Evolutionary conservation across 768 basidiomycete species (phyloP), one percentile per base, ranked within the genome.

Genomic region (Pleurotus eryngii): DNA sequence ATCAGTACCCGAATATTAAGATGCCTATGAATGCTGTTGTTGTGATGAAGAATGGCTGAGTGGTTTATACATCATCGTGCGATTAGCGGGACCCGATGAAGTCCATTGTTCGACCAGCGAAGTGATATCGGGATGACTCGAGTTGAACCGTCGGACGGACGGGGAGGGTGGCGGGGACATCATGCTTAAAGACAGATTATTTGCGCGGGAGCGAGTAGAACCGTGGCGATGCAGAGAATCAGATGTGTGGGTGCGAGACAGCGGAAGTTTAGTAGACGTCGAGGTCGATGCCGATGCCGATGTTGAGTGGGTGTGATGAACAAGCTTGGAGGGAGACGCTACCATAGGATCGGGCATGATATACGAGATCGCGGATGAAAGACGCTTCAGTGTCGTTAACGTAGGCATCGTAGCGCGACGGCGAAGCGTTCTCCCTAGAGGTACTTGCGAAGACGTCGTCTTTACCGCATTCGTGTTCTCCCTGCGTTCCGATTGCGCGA

Each of bases 21-120:
- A 35, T 35, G 30, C 30, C 11, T 11, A 49, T 24, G n/a, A 24
- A 24, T 49, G 48, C 22, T 6, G 24, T 24, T 24, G 30, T n/a
- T 49, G 24, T 24, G 48, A 49, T 35, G 48, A 45, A 54, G 53
- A 49, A 45, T 50, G 51, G 57, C 18, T n/a, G 47, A 12, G 18
- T 48, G 57, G 57, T 63, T 76, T 76, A 61, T 75, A 81, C 49
- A 78, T 73, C 50, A 71, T 67, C 15, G 84, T 86, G 67, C 80
- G 73, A 61, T 84, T 84, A 38, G 84, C 85, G 7, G 86, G 84
- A 4, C 87, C 85, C 5, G 74, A 66, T 7, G 70, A 67, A 1
- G 80, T 69, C 83, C 83, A 90, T 51, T 82, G 75, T 56, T 82
- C 73, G 55, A 86, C 81, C 15, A 89, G 75, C 5, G 78, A 74